These are phyloP conservation scores for Blastobotrys illinoisensis DNA, from an alignment of 1,139 yeast genomes.

Conservation along the genomic window DNA sequence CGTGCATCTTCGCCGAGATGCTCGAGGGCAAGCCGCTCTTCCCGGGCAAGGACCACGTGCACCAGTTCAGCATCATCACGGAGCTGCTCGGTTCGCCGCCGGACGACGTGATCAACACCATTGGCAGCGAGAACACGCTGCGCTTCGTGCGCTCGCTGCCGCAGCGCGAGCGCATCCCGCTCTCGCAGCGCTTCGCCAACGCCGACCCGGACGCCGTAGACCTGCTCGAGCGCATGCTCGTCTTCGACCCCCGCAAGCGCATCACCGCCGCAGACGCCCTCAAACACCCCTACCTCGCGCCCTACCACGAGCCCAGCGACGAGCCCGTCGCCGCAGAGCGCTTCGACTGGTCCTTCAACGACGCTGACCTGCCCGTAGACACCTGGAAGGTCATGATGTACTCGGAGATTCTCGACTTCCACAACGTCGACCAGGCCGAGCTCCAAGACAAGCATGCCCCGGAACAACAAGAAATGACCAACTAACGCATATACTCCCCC, in stretches of 20 bases:
- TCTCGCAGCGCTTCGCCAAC: slow-evolving; percentile 73
- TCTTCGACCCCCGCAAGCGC: slow-evolving; percentile 90
- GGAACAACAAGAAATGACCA: not conserved
- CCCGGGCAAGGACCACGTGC: slow-evolving; percentile 98
- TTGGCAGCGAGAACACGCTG: slow-evolving; percentile 90
- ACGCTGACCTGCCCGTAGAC: slow-evolving; percentile 95
- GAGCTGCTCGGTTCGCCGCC: slow-evolving; percentile 97
- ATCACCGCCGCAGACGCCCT: slow-evolving; percentile 88
- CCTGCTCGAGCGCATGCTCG: slow-evolving; percentile 79
- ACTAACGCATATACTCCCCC: not conserved
- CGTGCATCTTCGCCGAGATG: slow-evolving; percentile 98
- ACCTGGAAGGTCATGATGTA: slow-evolving; percentile 99
- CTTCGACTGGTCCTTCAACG: slow-evolving; percentile 98
- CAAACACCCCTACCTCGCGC: slow-evolving; percentile 86
- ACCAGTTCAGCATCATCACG: slow-evolving; percentile 93
- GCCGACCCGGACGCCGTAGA: slow-evolving; percentile 91
- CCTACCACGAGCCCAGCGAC: slow-evolving; percentile 97
- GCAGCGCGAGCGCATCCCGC: slow-evolving; percentile 84
- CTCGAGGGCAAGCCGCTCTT: slow-evolving; percentile 97
- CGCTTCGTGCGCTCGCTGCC: slow-evolving; percentile 93
- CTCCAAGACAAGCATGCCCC: slow-evolving; percentile 8
- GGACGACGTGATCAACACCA: slow-evolving; percentile 89
- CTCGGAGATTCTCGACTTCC: slow-evolving; percentile 93
- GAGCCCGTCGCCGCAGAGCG: slow-evolving; percentile 92
- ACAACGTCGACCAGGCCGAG: slow-evolving; percentile 51